phyloP scores from a whole-genome alignment of 345 rosid genomes.

The Gossypium rotundifolium region DNA sequence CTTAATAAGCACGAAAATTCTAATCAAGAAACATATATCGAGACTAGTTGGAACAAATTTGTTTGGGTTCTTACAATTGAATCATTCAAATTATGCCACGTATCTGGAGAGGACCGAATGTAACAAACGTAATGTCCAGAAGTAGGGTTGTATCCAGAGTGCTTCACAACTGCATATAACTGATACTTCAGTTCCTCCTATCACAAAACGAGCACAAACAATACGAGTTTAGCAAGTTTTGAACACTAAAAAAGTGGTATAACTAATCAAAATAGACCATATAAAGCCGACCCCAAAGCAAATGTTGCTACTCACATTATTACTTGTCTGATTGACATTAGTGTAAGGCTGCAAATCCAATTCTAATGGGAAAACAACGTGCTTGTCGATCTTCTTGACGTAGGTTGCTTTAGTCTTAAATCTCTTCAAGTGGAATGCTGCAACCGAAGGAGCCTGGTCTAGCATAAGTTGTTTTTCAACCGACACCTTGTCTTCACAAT shows the following conservation, averaged over 20 bases:
- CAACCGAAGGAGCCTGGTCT: conserved; percentile 59
- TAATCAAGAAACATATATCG: not conserved
- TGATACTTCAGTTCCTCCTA: conserved; percentile 16
- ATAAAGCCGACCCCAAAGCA: not conserved
- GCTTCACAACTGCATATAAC: conserved; percentile 15
- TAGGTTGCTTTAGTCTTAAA: conserved; percentile 65
- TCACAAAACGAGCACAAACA: not conserved
- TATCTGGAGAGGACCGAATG: conserved; percentile 8
- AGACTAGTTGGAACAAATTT: not conserved
- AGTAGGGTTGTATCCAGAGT: conserved; percentile 15
- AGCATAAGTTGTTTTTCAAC: conserved; percentile 77
- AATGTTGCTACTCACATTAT: conserved; percentile 36
- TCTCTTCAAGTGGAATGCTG: conserved; percentile 78
- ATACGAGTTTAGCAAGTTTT: not conserved
- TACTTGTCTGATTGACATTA: conserved; percentile 13
- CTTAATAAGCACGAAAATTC: not conserved
- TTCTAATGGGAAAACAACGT: conserved; percentile 69
- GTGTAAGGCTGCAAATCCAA: conserved; percentile 71
- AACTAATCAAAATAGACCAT: not conserved
- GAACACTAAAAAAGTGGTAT: not conserved
- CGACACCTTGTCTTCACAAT: conserved; percentile 55
- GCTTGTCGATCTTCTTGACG: conserved; percentile 71
- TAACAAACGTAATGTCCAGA: conserved; percentile 15
- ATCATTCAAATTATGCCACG: conserved; percentile 15
- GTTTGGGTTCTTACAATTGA: conserved; percentile 13